Evolutionary conservation across 768 basidiomycete genomes (phyloP).

Genomic region (Macrolepiota dolichaula): DNA sequence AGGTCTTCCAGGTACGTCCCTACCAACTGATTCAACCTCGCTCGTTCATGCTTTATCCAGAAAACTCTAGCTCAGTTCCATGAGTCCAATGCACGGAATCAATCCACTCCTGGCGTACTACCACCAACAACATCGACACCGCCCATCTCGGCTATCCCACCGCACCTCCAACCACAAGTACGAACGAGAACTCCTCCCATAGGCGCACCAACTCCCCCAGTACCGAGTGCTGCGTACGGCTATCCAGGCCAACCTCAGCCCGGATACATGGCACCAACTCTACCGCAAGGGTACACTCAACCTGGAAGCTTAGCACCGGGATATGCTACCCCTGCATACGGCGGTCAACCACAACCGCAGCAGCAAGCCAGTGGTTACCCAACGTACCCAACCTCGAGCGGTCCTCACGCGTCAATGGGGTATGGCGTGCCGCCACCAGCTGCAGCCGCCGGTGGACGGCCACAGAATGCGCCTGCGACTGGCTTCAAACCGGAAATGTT

Average conservation of each 20-base stretch:
- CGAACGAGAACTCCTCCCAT: conserved; percentile 30
- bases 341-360: conserved; percentile 12
- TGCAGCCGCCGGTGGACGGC: conserved; percentile 16
- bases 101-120: conserved; percentile 21
- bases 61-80: conserved; percentile 63
- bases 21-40: neutral
- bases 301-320: conserved; percentile 12
- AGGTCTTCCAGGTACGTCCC: conserved; percentile 65
- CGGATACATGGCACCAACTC: neutral
- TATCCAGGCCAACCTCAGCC: conserved; percentile 16
- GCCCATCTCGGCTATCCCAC: conserved; percentile 44
- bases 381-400: conserved; percentile 17
- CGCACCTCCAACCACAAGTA: conserved; percentile 39
- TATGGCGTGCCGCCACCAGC: conserved; percentile 21
- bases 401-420: conserved; percentile 14
- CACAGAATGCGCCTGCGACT: neutral
- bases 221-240: conserved; percentile 19
- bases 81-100: conserved; percentile 19
- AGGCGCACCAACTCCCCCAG: conserved; percentile 15
- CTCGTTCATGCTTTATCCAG: conserved; percentile 23
- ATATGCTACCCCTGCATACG: conserved; percentile 10
- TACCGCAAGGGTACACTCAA: conserved; percentile 15
- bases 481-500: conserved; percentile 41
- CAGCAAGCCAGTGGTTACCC: conserved; percentile 15
- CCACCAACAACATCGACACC: conserved; percentile 18